Percentiles rank a stretch among this genome's conserved stretches.
Evolutionary conservation across 805 yeast species (phyloP).

Genomic region (Isabelozyma gotoi): DNA sequence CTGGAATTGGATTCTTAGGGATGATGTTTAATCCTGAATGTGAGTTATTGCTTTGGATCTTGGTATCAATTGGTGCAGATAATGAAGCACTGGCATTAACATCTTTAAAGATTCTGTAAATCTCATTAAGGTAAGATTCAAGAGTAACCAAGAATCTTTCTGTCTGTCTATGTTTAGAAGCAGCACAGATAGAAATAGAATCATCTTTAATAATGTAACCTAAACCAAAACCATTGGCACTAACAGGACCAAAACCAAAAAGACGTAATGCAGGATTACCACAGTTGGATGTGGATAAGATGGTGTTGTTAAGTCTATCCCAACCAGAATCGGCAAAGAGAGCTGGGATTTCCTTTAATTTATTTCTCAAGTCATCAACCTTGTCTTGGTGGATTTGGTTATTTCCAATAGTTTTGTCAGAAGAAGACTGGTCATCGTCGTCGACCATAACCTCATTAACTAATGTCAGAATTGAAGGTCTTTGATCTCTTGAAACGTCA

Average conservation of each 20-base stretch:
- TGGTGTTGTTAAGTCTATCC: constrained; percentile 78
- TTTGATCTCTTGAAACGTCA: constrained; percentile 1
- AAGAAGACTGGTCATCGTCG: constrained; percentile 14
- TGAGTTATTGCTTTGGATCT: constrained; percentile 24
- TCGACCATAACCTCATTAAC: constrained; percentile 16
- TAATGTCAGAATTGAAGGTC: constrained; percentile 13
- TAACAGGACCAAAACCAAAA: constrained; percentile 61
- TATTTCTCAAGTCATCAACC: constrained; percentile 7
- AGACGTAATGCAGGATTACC: constrained; percentile 59
- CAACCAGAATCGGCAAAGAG: constrained; percentile 86
- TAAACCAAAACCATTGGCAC: constrained; percentile 58
- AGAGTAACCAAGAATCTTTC: constrained; percentile 53
- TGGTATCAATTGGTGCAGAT: constrained; percentile 23
- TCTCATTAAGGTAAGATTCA: constrained; percentile 48
- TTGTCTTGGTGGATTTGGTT: constrained; percentile 6
- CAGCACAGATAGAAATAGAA: constrained; percentile 50
- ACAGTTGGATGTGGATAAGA: constrained; percentile 65
- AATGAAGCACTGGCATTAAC: constrained; percentile 15
- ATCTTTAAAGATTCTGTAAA: constrained; percentile 34
- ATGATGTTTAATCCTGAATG: background rate
- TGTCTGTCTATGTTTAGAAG: constrained; percentile 63
- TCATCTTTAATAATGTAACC: constrained; percentile 57
- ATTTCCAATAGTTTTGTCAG: constrained; percentile 31
- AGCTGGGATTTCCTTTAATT: constrained; percentile 53
- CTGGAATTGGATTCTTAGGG: background rate